Evolutionary conservation across 139 green algal species (phyloP).

Genomic region (Auxenochlorella pyrenoidosa): DNA sequence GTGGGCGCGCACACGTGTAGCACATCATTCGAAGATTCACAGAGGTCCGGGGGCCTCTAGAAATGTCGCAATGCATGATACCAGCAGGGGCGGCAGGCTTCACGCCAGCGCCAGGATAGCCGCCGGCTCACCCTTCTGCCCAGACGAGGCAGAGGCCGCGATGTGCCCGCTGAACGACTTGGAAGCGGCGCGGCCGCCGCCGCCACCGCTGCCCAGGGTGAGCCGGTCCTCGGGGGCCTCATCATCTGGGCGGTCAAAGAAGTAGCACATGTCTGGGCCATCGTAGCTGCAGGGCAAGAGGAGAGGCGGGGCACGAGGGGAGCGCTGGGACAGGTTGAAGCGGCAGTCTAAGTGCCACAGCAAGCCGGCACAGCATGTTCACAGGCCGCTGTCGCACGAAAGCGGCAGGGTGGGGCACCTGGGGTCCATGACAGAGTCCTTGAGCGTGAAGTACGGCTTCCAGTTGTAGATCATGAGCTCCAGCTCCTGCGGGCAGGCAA

Average conservation of each 20-base stretch:
- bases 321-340: too few species aligned
- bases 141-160: too few species aligned
- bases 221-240: constrained; percentile 3
- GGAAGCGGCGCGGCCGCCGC: background rate
- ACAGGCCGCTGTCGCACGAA: too few species aligned
- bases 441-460: constrained; percentile 68
- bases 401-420: constrained; percentile 8
- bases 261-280: constrained; percentile 69
- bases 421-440: constrained; percentile 68
- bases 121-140: background rate
- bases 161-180: constrained; percentile 21
- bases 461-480: constrained; percentile 81
- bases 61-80: too few species aligned
- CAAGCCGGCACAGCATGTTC: too few species aligned
- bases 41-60: too few species aligned
- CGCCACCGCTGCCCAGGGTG: background rate
- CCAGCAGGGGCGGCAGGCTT: background rate
- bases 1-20: background rate
- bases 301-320: too few species aligned
- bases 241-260: constrained; percentile 23
- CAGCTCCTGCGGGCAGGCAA: constrained; percentile 58
- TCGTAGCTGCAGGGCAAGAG: constrained; percentile 63
- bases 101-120: background rate
- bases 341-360: too few species aligned
- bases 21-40: background rate